Conservation (phyloP, 176 grass and related monocot genomes). For the maize (Zea mays) region DNA sequence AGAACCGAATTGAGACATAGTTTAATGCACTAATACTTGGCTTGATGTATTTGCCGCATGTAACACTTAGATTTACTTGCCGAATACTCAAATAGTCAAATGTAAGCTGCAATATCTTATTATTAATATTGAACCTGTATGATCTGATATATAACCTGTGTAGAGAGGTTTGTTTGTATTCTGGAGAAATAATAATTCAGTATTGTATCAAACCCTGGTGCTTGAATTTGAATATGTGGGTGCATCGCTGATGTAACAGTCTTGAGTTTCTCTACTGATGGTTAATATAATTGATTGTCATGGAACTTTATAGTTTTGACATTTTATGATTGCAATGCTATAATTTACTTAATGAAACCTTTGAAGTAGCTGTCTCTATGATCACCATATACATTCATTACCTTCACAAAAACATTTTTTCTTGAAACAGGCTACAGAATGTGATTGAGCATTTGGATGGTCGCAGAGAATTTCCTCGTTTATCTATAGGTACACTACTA, state of each 20-base stretch:
- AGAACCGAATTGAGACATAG: neutral
- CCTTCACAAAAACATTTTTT: constrained; percentile 27
- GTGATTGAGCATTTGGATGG: constrained; percentile 74
- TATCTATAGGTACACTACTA: constrained; percentile 73
- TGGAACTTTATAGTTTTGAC: constrained; percentile 5
- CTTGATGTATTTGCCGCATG: constrained; percentile 27
- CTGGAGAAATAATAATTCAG: neutral
- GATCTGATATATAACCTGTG: constrained; percentile 3
- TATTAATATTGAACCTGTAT: neutral
- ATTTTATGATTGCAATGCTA: neutral
- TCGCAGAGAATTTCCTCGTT: constrained; percentile 67
- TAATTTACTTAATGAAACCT: constrained; percentile 21
- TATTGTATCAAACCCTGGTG: constrained; percentile 8
- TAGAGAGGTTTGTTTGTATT: constrained; percentile 19
- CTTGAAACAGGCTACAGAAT: constrained; percentile 63
- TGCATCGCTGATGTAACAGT: neutral
- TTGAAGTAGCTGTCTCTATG: constrained; percentile 3
- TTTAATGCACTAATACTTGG: constrained; percentile 19
- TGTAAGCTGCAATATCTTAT: neutral
- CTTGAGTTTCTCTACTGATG: neutral
- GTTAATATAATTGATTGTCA: neutral
- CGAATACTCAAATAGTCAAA: neutral
- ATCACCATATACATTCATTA: neutral
- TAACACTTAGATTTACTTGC: constrained; percentile 15
- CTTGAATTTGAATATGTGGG: neutral